A percentile compares a stretch with the other conserved stretches of the same genome.
Evolutionary conservation across 495 filamentous ascomycete genomes (phyloP).

Genomic region (Penicillium steckii): DNA sequence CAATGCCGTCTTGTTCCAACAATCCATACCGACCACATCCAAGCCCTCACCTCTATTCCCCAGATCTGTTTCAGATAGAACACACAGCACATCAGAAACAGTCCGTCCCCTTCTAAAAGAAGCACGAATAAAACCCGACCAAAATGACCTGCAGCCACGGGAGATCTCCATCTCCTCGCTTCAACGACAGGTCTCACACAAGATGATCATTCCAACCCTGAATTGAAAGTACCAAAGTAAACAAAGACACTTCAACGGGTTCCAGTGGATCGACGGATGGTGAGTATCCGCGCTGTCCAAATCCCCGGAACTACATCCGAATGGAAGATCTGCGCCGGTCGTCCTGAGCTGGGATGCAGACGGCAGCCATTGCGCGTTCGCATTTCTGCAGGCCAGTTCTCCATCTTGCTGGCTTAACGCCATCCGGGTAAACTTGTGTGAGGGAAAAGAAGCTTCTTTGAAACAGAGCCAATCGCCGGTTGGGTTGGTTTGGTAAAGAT

Average conservation of each 20-base stretch:
- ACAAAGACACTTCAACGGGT: not conserved
- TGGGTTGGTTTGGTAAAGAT: conserved; percentile 9
- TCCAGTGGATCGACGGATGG: not conserved
- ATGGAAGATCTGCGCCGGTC: not conserved
- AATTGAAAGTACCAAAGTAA: not conserved
- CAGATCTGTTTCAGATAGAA: conserved; percentile 9
- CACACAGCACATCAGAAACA: not conserved
- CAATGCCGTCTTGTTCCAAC: no score
- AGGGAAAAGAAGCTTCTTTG: conserved; percentile 26
- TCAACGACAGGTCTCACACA: not conserved
- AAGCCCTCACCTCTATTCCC: conserved; percentile 4
- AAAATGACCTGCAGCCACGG: conserved; percentile 16
- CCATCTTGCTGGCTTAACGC: conserved; percentile 24
- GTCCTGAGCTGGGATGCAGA: conserved; percentile 3
- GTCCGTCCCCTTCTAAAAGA: not conserved
- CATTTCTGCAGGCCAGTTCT: conserved; percentile 18
- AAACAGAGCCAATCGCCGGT: conserved; percentile 15
- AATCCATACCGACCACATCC: not conserved
- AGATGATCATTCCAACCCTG: not conserved
- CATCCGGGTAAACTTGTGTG: conserved; percentile 23
- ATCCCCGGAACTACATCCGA: not conserved
- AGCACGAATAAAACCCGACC: not conserved
- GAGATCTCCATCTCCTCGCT: not conserved
- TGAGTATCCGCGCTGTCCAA: not conserved
- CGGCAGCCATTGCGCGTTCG: conserved; percentile 20